phyloP scores from a whole-genome alignment of 1,284 basidiomycete species.

The Ceratobasidium sp. region DNA sequence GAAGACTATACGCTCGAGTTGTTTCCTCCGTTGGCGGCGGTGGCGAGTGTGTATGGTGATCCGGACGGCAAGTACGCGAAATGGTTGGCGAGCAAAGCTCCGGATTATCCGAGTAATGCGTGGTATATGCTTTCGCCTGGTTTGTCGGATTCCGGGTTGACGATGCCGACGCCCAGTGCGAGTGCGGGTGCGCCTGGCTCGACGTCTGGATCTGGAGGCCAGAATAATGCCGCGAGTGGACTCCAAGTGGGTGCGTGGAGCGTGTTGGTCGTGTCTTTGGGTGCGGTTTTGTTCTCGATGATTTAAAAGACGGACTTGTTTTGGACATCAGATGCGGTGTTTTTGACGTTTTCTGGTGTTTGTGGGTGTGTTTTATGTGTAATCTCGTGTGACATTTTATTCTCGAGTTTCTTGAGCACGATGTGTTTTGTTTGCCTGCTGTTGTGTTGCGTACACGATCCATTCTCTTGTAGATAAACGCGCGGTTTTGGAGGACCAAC shows the following conservation, averaged over 20 bases:
- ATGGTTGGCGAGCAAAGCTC: conserved; percentile 31
- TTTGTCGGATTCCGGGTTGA: conserved; percentile 26
- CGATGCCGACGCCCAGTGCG: not conserved
- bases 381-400: not conserved
- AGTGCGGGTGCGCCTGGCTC: not conserved
- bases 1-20: conserved; percentile 27
- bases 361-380: not conserved
- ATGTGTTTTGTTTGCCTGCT: not conserved
- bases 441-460: conserved; percentile 11
- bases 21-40: conserved; percentile 37
- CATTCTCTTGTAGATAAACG: conserved; percentile 3
- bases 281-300: conserved; percentile 2
- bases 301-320: not conserved
- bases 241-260: not conserved
- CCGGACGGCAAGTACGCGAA: conserved; percentile 41
- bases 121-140: conserved; percentile 23
- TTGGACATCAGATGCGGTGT: not conserved
- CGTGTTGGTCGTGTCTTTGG: not conserved
- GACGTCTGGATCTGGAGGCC: not conserved
- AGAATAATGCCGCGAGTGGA: conserved; percentile 2
- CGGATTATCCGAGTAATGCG: not conserved
- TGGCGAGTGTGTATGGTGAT: conserved; percentile 41
- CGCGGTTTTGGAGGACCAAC: not conserved
- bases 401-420: not conserved
- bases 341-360: not conserved